phyloP scores from a whole-genome alignment of 257 asterid genomes.

The Solanum tarapatanum region DNA sequence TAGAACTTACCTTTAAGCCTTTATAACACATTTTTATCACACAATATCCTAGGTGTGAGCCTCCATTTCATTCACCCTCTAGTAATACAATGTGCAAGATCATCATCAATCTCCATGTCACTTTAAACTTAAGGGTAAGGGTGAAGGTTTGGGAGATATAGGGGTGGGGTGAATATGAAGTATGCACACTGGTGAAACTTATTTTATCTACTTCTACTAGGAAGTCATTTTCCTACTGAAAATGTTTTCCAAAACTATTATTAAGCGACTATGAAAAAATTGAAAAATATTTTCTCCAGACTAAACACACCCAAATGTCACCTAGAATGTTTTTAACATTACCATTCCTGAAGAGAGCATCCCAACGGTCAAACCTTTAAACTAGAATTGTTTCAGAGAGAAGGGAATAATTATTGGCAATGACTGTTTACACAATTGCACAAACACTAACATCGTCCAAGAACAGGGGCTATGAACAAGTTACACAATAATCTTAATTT shows the following conservation, averaged over 20 bases:
- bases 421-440: conserved; percentile 10
- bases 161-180: not conserved
- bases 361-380: conserved; percentile 6
- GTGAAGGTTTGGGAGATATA: not conserved
- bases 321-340: not conserved
- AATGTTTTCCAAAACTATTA: not conserved
- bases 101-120: not conserved
- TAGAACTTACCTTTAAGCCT: not conserved
- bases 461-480: conserved; percentile 25
- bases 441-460: conserved; percentile 6
- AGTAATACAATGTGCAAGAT: not conserved
- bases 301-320: not conserved
- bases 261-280: not conserved
- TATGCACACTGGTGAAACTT: not conserved
- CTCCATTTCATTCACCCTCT: not conserved
- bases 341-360: not conserved
- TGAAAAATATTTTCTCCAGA: not conserved
- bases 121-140: not conserved
- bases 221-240: not conserved
- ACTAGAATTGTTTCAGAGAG: conserved; percentile 13
- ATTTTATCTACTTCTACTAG: not conserved
- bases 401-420: conserved; percentile 10
- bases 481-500: conserved; percentile 20
- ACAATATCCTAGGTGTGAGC: not conserved
- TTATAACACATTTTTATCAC: too few relatives aligned